Percentiles rank a stretch among this genome's conserved stretches.
Evolutionary conservation across 495 filamentous ascomycete species (phyloP).

Genomic region (Penicillium pancosmium): DNA sequence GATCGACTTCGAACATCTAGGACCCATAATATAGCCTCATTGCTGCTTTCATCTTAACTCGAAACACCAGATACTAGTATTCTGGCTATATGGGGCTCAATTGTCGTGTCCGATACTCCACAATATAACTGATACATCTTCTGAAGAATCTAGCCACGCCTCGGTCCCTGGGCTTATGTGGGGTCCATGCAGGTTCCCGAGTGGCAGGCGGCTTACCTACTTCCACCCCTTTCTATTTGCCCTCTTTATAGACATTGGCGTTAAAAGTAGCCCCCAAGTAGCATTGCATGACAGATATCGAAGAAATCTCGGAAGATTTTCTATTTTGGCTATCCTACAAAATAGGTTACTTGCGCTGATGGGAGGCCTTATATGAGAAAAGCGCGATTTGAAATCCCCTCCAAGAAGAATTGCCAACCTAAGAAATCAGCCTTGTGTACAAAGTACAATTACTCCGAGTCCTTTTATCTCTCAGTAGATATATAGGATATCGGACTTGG

Average conservation of each 20-base stretch:
- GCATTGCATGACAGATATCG: background rate
- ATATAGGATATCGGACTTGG: too few relatives aligned
- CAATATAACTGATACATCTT: background rate
- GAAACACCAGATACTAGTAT: too few relatives aligned
- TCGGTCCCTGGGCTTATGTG: background rate
- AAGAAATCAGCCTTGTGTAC: too few relatives aligned
- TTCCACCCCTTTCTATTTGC: background rate
- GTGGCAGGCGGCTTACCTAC: background rate
- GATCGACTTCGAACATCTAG: too few relatives aligned
- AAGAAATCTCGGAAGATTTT: background rate
- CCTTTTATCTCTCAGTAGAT: too few relatives aligned
- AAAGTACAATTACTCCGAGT: too few relatives aligned
- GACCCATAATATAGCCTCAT: too few relatives aligned
- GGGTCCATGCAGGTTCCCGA: background rate
- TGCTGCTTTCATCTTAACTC: too few relatives aligned
- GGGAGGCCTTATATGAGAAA: background rate
- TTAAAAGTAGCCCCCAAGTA: background rate
- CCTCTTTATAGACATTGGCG: background rate
- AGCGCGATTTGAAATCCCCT: too few relatives aligned
- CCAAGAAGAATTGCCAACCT: too few relatives aligned
- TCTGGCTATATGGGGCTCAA: too few relatives aligned
- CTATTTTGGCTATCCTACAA: background rate
- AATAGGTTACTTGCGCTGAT: background rate
- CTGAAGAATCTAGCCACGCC: background rate
- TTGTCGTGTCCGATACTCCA: too few relatives aligned